Evolutionary conservation across 306 rosid species (phyloP), one percentile per base, ranked within the genome.

Genomic region (Lathyrus tuberosus): DNA sequence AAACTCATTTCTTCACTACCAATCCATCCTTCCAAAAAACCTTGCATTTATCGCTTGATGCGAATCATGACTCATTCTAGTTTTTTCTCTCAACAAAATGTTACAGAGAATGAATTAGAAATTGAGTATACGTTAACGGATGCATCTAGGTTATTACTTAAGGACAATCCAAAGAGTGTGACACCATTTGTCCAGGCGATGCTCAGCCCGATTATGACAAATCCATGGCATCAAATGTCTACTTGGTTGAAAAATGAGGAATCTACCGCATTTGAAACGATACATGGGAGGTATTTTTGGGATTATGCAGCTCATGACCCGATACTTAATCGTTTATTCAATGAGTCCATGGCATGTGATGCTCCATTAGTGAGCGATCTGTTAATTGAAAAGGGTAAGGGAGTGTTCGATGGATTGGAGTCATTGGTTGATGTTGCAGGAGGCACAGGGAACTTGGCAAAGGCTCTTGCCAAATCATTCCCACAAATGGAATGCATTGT

Each of bases 361-460:
- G 13, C 64, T 30, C 40, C 7, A 15, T 33, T 59, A 9, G 42
- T 59, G 3, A n/a, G 12, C 3, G 15, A 15, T 30, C 3, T 28
- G 22, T 16, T 59, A 12, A 31, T 57, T 54, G 89, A 66, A 0
- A 80, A 82, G 74, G 75, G 75, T 6, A 73, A 52, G 9, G 76
- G 31, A 11, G 81, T 80, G 31, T 84, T 87, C 5, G 15, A 84
- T 4, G 83, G 80, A 2, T 3, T 84, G 33, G 78, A 71, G 9
- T 69, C 84, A 0, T 10, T 87, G 54, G 86, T 84, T 40, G 86
- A 87, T 59, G 85, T 84, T n/a, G 92, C 86, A 1, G 92, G 92
- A 41, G 87, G 92, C 5, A 82, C 65, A 0, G 87, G 92, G 12
- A 73, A 81, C n/a, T 40, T 80, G 67, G 84, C 80, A 13, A 82